Evolutionary conservation across 805 yeast genomes (phyloP), one percentile per base, ranked within the genome.

Genomic region (Cyberlindnera xylosilytica): DNA sequence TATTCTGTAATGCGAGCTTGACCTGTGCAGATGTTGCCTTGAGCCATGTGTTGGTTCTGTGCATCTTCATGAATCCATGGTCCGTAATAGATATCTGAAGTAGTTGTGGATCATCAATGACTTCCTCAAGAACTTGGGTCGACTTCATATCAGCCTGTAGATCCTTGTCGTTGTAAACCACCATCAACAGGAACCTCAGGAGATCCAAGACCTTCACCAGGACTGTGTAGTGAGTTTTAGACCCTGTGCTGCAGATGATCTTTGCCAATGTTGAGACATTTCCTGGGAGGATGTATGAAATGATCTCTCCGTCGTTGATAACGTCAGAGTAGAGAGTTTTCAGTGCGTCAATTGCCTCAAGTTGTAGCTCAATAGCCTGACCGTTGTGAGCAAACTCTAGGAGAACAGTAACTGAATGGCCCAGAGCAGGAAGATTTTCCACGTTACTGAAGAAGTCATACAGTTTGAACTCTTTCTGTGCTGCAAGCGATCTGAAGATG

Each of bases 11-110:
- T 0, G 82, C 77, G 15, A 69, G 57, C 36, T 64, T 63, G 3
- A 79, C 63, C 51, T 81, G 86, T 15, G 59, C 52, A 4, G 73
- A 60, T 0, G 84, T 78, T 0, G 73, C 79, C 12, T 57, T 64
- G n/a, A 79, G 54, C 87, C 87, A 81, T 13, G 71, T 51, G 6
- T 64, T 63, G 4, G 76, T 70, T 53, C 85, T 63, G 47, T 68
- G 72, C 4, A 51, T 39, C 28, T 55, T 57, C n/a, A 38, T 45
- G 31, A 54, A 52, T 18, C 42, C 47, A 32, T 41, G 45, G 20
- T 45, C 56, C 26, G 44, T 52, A 31, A 44, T 33, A 6, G 47
- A 39, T 6, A 61, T 47, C 10, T 46, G 45, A 4, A 47, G 50
- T 11, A 56, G 35, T 11, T 51, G 49, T 1, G 40, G 23, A 11